phyloP scores from a whole-genome alignment of 2,329 filamentous ascomycete species.

The Aureobasidium lini region DNA sequence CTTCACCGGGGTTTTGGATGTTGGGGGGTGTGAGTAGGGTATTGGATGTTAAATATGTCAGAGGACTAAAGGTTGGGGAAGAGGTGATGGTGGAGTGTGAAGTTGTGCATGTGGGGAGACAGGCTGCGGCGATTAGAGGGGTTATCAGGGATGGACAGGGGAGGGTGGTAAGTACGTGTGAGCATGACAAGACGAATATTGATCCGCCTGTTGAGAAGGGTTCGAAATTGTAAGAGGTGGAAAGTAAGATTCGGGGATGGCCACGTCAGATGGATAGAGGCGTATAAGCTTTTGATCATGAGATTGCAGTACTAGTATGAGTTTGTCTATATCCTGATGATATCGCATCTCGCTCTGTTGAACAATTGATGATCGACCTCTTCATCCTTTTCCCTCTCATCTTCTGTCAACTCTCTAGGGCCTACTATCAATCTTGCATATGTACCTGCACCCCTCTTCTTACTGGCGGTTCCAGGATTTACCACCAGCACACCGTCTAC shows the following conservation, averaged over 20 bases:
- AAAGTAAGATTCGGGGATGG: no score
- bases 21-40: constrained; percentile 35
- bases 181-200: constrained; percentile 28
- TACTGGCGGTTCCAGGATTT: constrained; percentile 83
- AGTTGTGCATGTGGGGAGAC: constrained; percentile 36
- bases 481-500: constrained; percentile 84
- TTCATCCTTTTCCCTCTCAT: constrained; percentile 48
- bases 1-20: constrained; percentile 35
- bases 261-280: no score
- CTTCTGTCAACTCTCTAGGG: constrained; percentile 52
- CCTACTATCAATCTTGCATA: constrained; percentile 74
- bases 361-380: constrained; percentile 69
- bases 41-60: constrained; percentile 40
- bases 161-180: constrained; percentile 27
- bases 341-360: constrained; percentile 77
- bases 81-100: constrained; percentile 37
- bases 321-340: constrained; percentile 59
- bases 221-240: no score
- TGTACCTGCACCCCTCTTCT: constrained; percentile 75
- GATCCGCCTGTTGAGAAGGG: no score
- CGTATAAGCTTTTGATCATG: no score
- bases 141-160: constrained; percentile 31
- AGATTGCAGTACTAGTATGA: neutral
- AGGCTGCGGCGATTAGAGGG: constrained; percentile 33
- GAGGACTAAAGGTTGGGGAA: constrained; percentile 34